Evolutionary conservation across 148 eudicot species (phyloP), one percentile per base, ranked within the genome.

Genomic region (Fagopyrum homotropicum): DNA sequence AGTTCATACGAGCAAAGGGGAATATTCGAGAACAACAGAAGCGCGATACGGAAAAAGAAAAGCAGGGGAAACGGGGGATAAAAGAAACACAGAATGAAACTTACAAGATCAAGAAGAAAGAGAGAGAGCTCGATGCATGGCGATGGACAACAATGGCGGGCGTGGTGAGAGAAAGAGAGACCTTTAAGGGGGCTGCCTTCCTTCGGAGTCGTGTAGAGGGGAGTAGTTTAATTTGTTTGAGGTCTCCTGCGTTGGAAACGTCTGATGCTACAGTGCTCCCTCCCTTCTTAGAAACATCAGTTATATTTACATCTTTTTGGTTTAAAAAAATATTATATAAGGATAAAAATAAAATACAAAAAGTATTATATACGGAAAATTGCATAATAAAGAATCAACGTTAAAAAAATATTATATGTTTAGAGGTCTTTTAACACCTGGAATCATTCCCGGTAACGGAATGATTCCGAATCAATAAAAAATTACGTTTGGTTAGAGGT

Each of bases 71-170:
- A 35, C 47, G 19, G 35, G 35, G 47, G 71, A 9, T 12, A 9
- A 40, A 40, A 40, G 69, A 11, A 17, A 66, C 46, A 4, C 19
- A 43, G 45, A 15, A 66, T 19, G 19, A 6, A 46, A 66, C 71
- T 66, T 66, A 66, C 71, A 1, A 66, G 71, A 63, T 63, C 69
- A 60, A 49, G 66, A 26, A 8, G 71, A 15, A 9, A 66, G 5
- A 6, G 9, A 43, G 71, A 35, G 71, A 40, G 47, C 71, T 35
- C 71, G 15, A 66, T 66, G 71, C 71, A 66, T 66, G 7, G 71
- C 71, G 71, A 66, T 10, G 19, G 3, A 43, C 71, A 66, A 14
- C 71, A 66, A 66, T 66, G 71, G 71, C 71, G 71, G 71, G 71
- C 46, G 71, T 4, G 71, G 47, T 35, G 71, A 66, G 71, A 43